phyloP scores from a whole-genome alignment of 306 rosid species.

The Medicago arabica region DNA sequence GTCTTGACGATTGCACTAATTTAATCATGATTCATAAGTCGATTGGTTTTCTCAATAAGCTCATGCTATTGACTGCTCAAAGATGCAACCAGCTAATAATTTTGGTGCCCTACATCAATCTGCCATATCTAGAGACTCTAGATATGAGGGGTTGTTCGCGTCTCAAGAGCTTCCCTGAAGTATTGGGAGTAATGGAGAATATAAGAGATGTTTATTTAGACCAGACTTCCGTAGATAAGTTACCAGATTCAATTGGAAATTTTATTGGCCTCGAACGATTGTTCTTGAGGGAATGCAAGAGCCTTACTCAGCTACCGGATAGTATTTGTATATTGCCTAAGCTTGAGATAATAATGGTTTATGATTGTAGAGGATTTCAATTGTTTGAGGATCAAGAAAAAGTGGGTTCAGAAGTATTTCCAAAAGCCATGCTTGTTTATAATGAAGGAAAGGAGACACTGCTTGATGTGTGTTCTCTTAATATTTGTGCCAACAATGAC shows the following conservation, averaged over 20 bases:
- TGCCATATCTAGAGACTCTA: conserved; percentile 33
- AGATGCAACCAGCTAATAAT: conserved; percentile 16
- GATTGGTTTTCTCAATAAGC: conserved; percentile 30
- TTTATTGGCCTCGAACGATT: conserved; percentile 2
- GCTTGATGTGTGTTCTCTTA: conserved; percentile 6
- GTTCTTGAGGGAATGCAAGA: background rate
- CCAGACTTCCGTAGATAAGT: background rate
- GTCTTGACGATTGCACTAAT: background rate
- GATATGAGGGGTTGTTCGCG: conserved; percentile 2
- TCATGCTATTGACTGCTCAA: conserved; percentile 2
- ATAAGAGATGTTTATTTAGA: conserved; percentile 23
- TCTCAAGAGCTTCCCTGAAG: conserved; percentile 22
- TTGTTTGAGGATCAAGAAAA: conserved; percentile 1
- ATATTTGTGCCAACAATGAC: background rate
- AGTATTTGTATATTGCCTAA: conserved; percentile 8
- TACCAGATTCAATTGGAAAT: conserved; percentile 26
- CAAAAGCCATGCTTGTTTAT: background rate
- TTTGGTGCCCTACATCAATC: conserved; percentile 1
- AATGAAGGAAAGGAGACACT: background rate
- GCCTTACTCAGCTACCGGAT: background rate
- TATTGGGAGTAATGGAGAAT: conserved; percentile 28
- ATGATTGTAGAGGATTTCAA: background rate
- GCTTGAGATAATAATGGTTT: background rate
- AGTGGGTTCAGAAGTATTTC: background rate
- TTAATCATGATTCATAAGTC: conserved; percentile 5